phyloP scores from a whole-genome alignment of 1,284 basidiomycete species.

The Ustilago crameri region DNA sequence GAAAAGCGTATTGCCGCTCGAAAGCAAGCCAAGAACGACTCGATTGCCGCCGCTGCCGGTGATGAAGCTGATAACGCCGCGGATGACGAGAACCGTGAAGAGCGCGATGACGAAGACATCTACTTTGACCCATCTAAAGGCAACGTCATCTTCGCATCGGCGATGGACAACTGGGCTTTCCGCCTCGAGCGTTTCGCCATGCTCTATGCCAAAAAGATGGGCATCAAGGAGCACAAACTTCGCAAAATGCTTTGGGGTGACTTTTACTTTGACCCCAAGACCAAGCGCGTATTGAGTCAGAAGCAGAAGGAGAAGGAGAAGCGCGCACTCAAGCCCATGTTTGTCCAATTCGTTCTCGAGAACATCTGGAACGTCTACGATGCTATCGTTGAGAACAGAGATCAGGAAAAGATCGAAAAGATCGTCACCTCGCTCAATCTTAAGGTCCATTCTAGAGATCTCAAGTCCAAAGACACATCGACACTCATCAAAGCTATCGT shows the following conservation, averaged over 20 bases:
- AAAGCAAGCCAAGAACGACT: constrained; percentile 72
- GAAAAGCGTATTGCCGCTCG: constrained; percentile 81
- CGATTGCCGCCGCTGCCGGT: constrained; percentile 52
- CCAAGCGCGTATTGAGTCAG: constrained; percentile 88
- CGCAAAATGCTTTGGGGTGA: constrained; percentile 95
- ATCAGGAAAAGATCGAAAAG: constrained; percentile 80
- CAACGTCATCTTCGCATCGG: constrained; percentile 96
- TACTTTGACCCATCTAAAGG: constrained; percentile 97
- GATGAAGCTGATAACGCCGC: constrained; percentile 73
- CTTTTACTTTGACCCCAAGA: constrained; percentile 95
- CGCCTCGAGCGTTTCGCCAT: constrained; percentile 92
- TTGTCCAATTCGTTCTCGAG: constrained; percentile 96
- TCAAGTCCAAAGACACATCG: constrained; percentile 89
- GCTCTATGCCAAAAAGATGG: constrained; percentile 89
- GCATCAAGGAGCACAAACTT: constrained; percentile 88
- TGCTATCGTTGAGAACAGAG: constrained; percentile 55
- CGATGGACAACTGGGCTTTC: constrained; percentile 98
- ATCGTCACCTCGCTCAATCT: constrained; percentile 86
- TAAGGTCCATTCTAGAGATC: constrained; percentile 86
- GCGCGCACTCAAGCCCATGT: constrained; percentile 90
- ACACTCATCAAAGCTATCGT: constrained; percentile 87
- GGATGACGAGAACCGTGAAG: constrained; percentile 72
- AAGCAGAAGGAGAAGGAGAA: constrained; percentile 79
- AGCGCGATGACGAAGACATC: constrained; percentile 91
- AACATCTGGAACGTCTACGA: constrained; percentile 95